These are phyloP conservation scores for Pleurotus sapidus DNA, from an alignment of 768 basidiomycete species.

Conservation along the genomic window DNA sequence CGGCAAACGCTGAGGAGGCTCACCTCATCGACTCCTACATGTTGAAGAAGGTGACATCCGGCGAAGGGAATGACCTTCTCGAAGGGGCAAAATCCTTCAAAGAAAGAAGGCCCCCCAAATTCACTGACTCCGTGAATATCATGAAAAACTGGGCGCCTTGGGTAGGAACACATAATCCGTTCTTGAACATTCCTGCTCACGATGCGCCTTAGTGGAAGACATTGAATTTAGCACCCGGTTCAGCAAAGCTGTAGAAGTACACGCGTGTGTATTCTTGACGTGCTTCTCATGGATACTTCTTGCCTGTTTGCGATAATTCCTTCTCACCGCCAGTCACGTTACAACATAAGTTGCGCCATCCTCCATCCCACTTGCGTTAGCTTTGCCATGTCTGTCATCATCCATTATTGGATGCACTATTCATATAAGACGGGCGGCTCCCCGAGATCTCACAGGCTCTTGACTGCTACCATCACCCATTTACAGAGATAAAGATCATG, in stretches of 20 bases:
- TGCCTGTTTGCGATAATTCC: not conserved
- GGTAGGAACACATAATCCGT: slow-evolving; percentile 30
- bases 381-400: not conserved
- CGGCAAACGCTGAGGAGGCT: slow-evolving; percentile 48
- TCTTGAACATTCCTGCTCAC: not conserved
- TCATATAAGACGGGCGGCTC: not conserved
- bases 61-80: slow-evolving; percentile 33
- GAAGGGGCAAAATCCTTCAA: slow-evolving; percentile 50
- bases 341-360: slow-evolving; percentile 1
- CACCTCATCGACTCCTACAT: slow-evolving; percentile 51
- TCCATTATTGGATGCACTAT: not conserved
- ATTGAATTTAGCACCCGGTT: not conserved
- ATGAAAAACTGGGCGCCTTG: slow-evolving; percentile 47
- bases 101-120: slow-evolving; percentile 41
- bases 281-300: not conserved
- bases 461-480: not conserved
- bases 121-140: slow-evolving; percentile 40
- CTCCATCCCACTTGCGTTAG: not conserved
- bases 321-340: slow-evolving; percentile 2
- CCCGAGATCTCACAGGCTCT: not conserved
- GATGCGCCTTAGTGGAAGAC: not conserved
- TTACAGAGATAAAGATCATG: slow-evolving; percentile 9
- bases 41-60: slow-evolving; percentile 33
- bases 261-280: not conserved
- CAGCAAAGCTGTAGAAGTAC: not conserved